Percentiles rank a stretch among this genome's conserved stretches.
Conservation (phyloP, 176 grass and related monocot genomes). For the Puccinellia tenuiflora region DNA sequence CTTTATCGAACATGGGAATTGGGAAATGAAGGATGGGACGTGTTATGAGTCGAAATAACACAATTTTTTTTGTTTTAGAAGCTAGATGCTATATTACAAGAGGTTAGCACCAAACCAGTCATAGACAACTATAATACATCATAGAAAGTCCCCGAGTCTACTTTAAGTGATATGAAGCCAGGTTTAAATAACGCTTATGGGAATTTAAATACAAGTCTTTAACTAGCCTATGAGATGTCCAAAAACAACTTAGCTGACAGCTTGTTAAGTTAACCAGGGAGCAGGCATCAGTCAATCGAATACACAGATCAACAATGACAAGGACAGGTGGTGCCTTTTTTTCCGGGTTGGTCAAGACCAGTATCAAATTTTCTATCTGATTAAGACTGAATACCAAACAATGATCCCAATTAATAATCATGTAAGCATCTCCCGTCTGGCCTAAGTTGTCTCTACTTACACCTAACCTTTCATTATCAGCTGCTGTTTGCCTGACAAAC, state of each 20-base stretch:
- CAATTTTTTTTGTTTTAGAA: background rate
- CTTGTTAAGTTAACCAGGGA: background rate
- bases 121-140: background rate
- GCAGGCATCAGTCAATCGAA: background rate
- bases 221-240: background rate
- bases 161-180: background rate
- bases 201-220: background rate
- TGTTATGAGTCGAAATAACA: background rate
- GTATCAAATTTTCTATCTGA: background rate
- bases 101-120: background rate
- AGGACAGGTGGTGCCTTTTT: slow-evolving; percentile 9
- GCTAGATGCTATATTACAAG: background rate
- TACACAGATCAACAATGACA: slow-evolving; percentile 11
- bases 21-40: background rate
- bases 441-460: background rate
- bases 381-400: background rate
- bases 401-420: background rate
- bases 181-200: background rate
- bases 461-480: background rate
- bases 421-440: background rate
- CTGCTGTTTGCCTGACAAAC: background rate
- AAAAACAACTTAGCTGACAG: background rate
- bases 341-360: background rate
- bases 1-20: background rate
- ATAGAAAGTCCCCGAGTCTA: background rate